phyloP scores from a whole-genome alignment of 352 stramenopile genomes.

The Lagenidium giganteum region DNA sequence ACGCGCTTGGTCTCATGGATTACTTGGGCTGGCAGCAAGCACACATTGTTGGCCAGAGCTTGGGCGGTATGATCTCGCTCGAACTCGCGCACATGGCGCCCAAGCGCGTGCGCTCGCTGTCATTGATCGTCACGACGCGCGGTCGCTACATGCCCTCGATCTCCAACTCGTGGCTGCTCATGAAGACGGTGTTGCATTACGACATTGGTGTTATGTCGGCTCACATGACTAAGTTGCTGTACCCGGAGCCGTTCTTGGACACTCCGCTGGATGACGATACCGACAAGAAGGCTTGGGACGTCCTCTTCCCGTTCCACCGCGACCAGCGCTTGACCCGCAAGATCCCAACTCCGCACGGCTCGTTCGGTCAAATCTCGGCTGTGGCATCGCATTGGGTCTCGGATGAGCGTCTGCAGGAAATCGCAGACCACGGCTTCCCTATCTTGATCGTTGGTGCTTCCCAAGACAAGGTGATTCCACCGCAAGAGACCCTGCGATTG shows the following conservation, averaged over 20 bases:
- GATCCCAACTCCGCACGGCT: conserved; percentile 21
- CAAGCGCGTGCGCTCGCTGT: conserved; percentile 26
- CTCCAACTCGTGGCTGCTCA: conserved; percentile 17
- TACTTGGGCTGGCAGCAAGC: conserved; percentile 33
- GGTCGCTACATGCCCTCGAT: conserved; percentile 19
- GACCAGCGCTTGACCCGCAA: conserved; percentile 16
- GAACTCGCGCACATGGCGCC: conserved; percentile 24
- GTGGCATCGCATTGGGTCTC: conserved; percentile 36
- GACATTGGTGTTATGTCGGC: no score
- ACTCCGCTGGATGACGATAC: conserved; percentile 25
- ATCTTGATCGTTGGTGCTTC: conserved; percentile 32
- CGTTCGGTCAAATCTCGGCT: conserved; percentile 38
- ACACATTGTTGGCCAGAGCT: conserved; percentile 26
- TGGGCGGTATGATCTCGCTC: conserved; percentile 44
- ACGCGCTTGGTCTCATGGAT: conserved; percentile 31
- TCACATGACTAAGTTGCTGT: conserved; percentile 57
- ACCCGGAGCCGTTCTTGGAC: conserved; percentile 34
- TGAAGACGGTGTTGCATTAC: conserved; percentile 37
- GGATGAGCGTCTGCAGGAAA: conserved; percentile 24
- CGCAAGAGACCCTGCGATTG: conserved; percentile 26
- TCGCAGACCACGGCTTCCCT: conserved; percentile 21
- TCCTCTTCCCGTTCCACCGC: conserved; percentile 35
- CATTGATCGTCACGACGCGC: conserved; percentile 29
- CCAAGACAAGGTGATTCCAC: conserved; percentile 30
- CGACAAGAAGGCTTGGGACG: conserved; percentile 27